Evolutionary conservation across 2,329 filamentous ascomycete genomes (phyloP).

Genomic region (Xylaria digitata): DNA sequence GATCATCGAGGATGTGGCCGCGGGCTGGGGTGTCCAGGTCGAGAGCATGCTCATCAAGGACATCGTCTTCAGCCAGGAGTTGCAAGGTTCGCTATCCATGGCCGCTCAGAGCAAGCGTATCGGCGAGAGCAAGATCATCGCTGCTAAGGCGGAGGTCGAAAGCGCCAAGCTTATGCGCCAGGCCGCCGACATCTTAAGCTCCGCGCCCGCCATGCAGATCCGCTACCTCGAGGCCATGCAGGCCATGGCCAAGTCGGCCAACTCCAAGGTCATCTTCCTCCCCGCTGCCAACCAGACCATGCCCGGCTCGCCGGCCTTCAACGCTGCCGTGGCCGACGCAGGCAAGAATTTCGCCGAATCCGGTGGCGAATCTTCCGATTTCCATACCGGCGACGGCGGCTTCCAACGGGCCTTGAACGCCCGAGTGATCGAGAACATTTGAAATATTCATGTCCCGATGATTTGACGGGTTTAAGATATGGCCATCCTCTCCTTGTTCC

Average conservation of each 20-base stretch:
- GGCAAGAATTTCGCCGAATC: slow-evolving; percentile 57
- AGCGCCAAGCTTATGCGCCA: slow-evolving; percentile 92
- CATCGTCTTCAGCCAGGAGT: slow-evolving; percentile 94
- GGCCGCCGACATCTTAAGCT: slow-evolving; percentile 92
- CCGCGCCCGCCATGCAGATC: slow-evolving; percentile 97
- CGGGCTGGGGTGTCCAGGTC: slow-evolving; percentile 93
- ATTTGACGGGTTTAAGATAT: background rate
- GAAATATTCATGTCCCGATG: slow-evolving; percentile 50
- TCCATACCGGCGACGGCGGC: slow-evolving; percentile 65
- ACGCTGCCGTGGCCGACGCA: slow-evolving; percentile 56
- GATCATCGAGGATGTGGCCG: slow-evolving; percentile 96
- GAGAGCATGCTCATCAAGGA: slow-evolving; percentile 99
- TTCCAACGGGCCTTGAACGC: slow-evolving; percentile 87
- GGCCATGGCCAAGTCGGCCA: slow-evolving; percentile 94
- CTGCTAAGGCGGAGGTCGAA: slow-evolving; percentile 96
- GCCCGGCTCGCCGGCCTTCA: slow-evolving; percentile 55
- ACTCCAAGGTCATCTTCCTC: slow-evolving; percentile 87
- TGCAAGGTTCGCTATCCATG: slow-evolving; percentile 97
- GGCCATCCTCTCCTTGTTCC: background rate
- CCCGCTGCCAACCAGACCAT: slow-evolving; percentile 74
- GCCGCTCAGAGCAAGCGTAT: slow-evolving; percentile 98
- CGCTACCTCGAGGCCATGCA: slow-evolving; percentile 99
- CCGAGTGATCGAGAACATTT: slow-evolving; percentile 87
- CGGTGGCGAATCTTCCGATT: slow-evolving; percentile 58
- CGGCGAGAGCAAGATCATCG: slow-evolving; percentile 98